Evolutionary conservation across 441 rosid species (phyloP), one percentile per base, ranked within the genome.

Genomic region (Erodium trifolium): DNA sequence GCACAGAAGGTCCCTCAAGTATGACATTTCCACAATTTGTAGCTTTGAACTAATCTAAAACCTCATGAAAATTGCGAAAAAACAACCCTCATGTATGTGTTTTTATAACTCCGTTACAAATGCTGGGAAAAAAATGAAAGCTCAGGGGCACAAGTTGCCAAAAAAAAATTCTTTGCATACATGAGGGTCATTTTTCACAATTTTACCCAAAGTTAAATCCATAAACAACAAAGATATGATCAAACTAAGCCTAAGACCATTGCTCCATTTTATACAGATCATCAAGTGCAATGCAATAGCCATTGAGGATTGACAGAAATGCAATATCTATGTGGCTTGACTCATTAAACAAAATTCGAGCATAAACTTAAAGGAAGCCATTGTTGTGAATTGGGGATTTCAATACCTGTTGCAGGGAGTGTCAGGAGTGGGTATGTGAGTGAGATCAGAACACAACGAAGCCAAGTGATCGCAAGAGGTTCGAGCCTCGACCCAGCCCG

Each of bases 401-500:
- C 18, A 8, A 17, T 13, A 87, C 98, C 88, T 87, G 79, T 79
- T 64, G 79, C 98, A 93, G 63, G 87, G 83, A 65, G 93, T 84
- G 63, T 79, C 81, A 13, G 91, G 96, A 75, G 80, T 55, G 66
- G 97, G 90, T 3, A 93, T 82, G 72, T 83, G 85, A 71, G 67
- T 2, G 34, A 89, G 87, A 86, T 88, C 92, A 68, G 92, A 76
- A 9, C 87, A 85, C 0, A 88, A 73, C 18, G 86, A 81, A 71
- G 55, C 74, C 87, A 91, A 77, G 83, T 93, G 98, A 73, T 85
- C 88, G 70, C 96, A 93, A 17, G 82, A 78, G 41, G 89, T 86
- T 53, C 86, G 84, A 10, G 98, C 91, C 75, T 91, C 98, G 0
- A 93, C 93, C 96, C 96, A 93, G 68, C 97, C 98, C 31, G 97